These are phyloP conservation scores for Davidsoniella neocaledoniae DNA, from an alignment of 2,329 filamentous ascomycete genomes.

Conservation along the genomic window DNA sequence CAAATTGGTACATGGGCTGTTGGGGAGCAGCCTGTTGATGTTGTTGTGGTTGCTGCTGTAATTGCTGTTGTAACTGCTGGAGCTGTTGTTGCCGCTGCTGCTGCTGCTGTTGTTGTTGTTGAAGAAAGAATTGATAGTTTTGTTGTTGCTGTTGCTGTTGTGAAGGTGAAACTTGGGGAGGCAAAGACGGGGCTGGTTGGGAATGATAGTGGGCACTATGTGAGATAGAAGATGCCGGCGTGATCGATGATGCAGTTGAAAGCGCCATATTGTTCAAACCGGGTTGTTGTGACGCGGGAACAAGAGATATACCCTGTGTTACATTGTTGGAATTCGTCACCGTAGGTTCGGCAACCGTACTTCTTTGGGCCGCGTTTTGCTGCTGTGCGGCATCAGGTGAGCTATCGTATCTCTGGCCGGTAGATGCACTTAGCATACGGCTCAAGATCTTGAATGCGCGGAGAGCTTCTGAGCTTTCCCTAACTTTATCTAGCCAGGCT, in stretches of 20 bases:
- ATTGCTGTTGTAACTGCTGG: not conserved
- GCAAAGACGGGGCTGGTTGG: too few species aligned
- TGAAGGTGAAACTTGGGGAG: too few species aligned
- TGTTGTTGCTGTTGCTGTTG: too few species aligned
- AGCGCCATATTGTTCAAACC: too few species aligned
- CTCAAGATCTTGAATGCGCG: constrained; percentile 19
- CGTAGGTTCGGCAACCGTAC: not conserved
- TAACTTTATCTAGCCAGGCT: constrained; percentile 17
- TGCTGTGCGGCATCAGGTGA: constrained; percentile 14
- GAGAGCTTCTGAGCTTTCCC: constrained; percentile 17
- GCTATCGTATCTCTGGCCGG: constrained; percentile 15
- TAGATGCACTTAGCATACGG: constrained; percentile 18
- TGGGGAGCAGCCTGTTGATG: not conserved
- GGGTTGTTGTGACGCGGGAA: not conserved
- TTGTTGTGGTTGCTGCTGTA: not conserved
- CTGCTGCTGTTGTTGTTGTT: not conserved
- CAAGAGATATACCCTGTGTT: not conserved
- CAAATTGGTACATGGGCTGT: not conserved
- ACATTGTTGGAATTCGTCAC: not conserved
- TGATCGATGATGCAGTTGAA: not conserved
- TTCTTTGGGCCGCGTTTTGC: not conserved
- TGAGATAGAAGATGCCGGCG: not conserved
- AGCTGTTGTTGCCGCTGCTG: not conserved
- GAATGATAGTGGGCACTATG: too few species aligned
- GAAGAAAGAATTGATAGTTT: not conserved